phyloP scores from a whole-genome alignment of 2,329 filamentous ascomycete genomes.

The Sporothrix pseudoabietina region DNA sequence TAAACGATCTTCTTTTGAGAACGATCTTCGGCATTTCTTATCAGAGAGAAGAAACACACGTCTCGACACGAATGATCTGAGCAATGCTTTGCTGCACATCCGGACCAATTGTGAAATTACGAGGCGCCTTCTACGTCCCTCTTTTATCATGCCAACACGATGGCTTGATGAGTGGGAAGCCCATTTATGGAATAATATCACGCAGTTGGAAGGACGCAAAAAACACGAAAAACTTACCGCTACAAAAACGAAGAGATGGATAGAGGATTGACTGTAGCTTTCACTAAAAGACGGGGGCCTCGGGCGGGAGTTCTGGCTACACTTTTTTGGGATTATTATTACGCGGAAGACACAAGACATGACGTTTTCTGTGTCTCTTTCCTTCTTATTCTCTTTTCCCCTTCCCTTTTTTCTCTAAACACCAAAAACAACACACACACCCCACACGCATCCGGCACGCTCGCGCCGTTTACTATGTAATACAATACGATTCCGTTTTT shows the following conservation, averaged over 20 bases:
- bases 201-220: neutral
- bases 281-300: constrained; percentile 22
- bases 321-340: constrained; percentile 32
- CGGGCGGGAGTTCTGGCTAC: constrained; percentile 36
- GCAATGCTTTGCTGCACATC: neutral
- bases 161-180: neutral
- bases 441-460: neutral
- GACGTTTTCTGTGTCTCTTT: neutral
- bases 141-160: neutral
- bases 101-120: neutral
- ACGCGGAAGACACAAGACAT: constrained; percentile 20
- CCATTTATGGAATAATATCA: neutral
- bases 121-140: neutral
- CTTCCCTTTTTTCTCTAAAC: neutral
- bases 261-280: constrained; percentile 23
- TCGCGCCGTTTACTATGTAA: constrained; percentile 30
- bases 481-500: constrained; percentile 31
- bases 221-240: neutral
- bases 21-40: too few species aligned
- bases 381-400: neutral
- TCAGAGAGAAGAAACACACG: neutral
- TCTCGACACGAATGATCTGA: too few species aligned
- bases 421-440: constrained; percentile 25
- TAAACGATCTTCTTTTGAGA: constrained; percentile 37
- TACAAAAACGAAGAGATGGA: constrained; percentile 25